Conservation (phyloP, 768 basidiomycete genomes). For the Lactarius vividus region DNA sequence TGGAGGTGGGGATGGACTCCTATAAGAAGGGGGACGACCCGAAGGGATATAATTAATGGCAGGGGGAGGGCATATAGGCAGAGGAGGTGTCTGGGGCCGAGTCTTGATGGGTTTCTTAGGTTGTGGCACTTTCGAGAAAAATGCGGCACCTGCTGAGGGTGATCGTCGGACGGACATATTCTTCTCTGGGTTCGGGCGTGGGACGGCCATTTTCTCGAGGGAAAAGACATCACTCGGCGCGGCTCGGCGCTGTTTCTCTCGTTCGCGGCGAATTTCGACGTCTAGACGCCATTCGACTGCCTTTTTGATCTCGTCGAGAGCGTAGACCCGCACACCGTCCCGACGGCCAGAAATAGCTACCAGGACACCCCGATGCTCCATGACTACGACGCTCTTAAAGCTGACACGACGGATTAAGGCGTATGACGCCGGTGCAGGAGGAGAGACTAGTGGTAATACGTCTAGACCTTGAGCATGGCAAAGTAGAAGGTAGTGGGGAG, state of each 20-base stretch:
- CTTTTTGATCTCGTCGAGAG: slow-evolving; percentile 81
- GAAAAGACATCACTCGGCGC: slow-evolving; percentile 32
- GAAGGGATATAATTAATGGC: slow-evolving; percentile 28
- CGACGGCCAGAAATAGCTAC: slow-evolving; percentile 85
- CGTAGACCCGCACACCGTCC: slow-evolving; percentile 86
- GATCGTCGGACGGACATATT: slow-evolving; percentile 23
- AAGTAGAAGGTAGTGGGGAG: slow-evolving; percentile 77
- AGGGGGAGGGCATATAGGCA: slow-evolving; percentile 16
- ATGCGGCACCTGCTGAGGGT: slow-evolving; percentile 5
- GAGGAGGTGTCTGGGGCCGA: slow-evolving; percentile 24
- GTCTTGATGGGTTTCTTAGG: slow-evolving; percentile 27
- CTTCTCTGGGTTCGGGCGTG: slow-evolving; percentile 20
- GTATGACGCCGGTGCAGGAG: slow-evolving; percentile 74
- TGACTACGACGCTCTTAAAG: slow-evolving; percentile 86
- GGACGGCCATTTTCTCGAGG: slow-evolving; percentile 28
- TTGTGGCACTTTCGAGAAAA: slow-evolving; percentile 14
- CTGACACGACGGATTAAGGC: slow-evolving; percentile 76
- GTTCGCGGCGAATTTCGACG: slow-evolving; percentile 70
- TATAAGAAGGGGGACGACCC: slow-evolving; percentile 71
- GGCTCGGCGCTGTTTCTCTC: slow-evolving; percentile 63
- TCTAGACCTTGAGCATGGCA: slow-evolving; percentile 87
- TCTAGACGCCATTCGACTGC: slow-evolving; percentile 88
- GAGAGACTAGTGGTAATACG: slow-evolving; percentile 74
- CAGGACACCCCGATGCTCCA: slow-evolving; percentile 89
- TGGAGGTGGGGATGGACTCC: slow-evolving; percentile 34